A percentile compares a stretch with the other conserved stretches of the same genome.
phyloP scores from a whole-genome alignment of 2,329 filamentous ascomycete genomes.

The Venturiaceae sp. region DNA sequence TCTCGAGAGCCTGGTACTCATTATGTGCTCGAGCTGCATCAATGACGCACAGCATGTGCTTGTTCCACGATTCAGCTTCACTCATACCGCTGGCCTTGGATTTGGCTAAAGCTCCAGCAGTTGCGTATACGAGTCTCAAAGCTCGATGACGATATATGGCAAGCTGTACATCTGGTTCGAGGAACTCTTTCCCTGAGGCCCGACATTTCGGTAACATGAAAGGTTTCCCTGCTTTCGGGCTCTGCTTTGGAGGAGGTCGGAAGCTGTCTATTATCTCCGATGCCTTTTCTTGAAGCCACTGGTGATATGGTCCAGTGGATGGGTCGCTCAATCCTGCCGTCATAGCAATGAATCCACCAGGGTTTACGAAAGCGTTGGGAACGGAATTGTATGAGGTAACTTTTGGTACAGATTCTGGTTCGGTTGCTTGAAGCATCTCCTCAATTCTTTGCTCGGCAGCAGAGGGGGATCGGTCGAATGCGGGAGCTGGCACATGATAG shows the following conservation, averaged over 20 bases:
- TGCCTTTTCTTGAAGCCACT: background rate
- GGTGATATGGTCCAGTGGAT: background rate
- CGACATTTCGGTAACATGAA: slow-evolving; percentile 5
- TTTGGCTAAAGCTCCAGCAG: slow-evolving; percentile 3
- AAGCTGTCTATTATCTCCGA: background rate
- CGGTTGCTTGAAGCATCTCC: background rate
- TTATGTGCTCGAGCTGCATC: slow-evolving; percentile 17
- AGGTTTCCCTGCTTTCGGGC: background rate
- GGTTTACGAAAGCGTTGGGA: background rate
- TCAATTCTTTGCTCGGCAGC: background rate
- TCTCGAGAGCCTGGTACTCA: slow-evolving; percentile 17
- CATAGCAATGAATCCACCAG: background rate
- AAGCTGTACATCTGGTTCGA: slow-evolving; percentile 13
- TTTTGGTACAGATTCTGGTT: background rate
- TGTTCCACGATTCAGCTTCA: slow-evolving; percentile 16
- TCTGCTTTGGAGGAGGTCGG: background rate
- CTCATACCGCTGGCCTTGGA: slow-evolving; percentile 5
- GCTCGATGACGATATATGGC: slow-evolving; percentile 17
- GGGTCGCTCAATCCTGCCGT: background rate
- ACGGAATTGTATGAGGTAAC: background rate
- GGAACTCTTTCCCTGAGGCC: slow-evolving; percentile 13
- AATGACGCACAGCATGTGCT: slow-evolving; percentile 19
- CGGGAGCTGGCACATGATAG: slow-evolving; percentile 8
- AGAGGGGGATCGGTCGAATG: slow-evolving; percentile 6
- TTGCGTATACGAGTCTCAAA: slow-evolving; percentile 11